phyloP scores from a whole-genome alignment of 148 eudicot genomes.

The Vaccinium vitisidaea region DNA sequence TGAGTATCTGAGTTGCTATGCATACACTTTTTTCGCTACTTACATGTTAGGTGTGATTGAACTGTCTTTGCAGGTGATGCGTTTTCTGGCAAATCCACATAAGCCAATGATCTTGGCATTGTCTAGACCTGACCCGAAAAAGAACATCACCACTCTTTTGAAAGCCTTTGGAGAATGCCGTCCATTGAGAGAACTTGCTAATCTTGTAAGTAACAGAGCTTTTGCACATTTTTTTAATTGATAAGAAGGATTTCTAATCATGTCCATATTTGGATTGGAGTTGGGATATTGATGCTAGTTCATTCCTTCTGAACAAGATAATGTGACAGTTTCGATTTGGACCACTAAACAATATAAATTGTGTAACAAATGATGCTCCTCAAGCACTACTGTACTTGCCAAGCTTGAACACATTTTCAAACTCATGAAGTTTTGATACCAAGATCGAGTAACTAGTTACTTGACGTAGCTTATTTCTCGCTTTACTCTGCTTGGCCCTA shows the following conservation, averaged over 20 bases:
- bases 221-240: not conserved
- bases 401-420: not conserved
- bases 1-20: conserved; percentile 23
- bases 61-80: conserved; percentile 52
- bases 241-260: not conserved
- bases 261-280: not conserved
- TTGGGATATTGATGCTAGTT: not conserved
- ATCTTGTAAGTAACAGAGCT: conserved; percentile 47
- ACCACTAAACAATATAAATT: not conserved
- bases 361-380: not conserved
- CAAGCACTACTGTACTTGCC: not conserved
- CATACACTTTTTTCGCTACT: not conserved
- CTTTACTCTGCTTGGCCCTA: not conserved
- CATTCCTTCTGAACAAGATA: not conserved
- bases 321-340: not conserved
- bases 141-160: conserved; percentile 71
- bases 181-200: conserved; percentile 66
- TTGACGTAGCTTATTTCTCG: not conserved
- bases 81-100: conserved; percentile 71
- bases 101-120: conserved; percentile 78
- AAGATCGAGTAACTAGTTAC: not conserved
- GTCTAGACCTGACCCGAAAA: conserved; percentile 80
- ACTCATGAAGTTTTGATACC: not conserved
- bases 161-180: conserved; percentile 85
- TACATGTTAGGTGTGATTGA: not conserved